Base-by-base conservation (phyloP, 192 early-diverging fungal genomes). In the Spinellus fusiger region DNA sequence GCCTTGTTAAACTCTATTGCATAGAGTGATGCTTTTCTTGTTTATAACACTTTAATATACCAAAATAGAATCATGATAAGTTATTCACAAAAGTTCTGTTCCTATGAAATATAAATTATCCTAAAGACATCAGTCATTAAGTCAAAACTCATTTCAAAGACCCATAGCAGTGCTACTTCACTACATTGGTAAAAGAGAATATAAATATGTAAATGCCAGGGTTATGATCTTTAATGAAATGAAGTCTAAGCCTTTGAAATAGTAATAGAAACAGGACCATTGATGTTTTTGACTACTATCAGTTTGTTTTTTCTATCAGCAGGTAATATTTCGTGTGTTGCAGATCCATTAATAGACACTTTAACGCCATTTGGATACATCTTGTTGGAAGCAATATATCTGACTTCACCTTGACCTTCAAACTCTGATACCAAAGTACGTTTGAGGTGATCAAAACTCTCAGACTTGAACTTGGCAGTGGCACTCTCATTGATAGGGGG, bases 311-410 rank as follows among this genome's bases (percentile, higher is more conserved):
- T 62, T 8, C 61, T 56, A 5, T 47, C 63, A n/a, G 57, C 22
- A 12, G 50, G 32, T 12, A 33, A 29, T 15, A 40, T 51, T 35
- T 70, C 62, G 47, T 31, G 20, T 20, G 52, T 48, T 27, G 20
- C 49, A 6, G n/a, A 15, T 22, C 72, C 72, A 31, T 73, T 54
- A 47, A 75, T 69, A 25, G 66, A 59, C 9, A 84, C 49, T 35
- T 79, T 61, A 47, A 79, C 72, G 5, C 79, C 75, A 15, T 76
- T 65, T 20, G 71, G 65, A 44, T 81, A 80, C 59, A 81, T 74
- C 29, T 71, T 74, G 12, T 68, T 64, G 8, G 71, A 76, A 40
- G 65, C 48, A n/a, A 62, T 1, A 33, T 71, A 31, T 47, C 65
- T 55, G 12, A 59, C 67, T 25, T 63, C 62, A 12, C 46, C 72